Percentiles rank a stretch among this genome's conserved stretches.
Evolutionary conservation across 192 early-diverging fungal species (phyloP).

Genomic region (Podila epigama): DNA sequence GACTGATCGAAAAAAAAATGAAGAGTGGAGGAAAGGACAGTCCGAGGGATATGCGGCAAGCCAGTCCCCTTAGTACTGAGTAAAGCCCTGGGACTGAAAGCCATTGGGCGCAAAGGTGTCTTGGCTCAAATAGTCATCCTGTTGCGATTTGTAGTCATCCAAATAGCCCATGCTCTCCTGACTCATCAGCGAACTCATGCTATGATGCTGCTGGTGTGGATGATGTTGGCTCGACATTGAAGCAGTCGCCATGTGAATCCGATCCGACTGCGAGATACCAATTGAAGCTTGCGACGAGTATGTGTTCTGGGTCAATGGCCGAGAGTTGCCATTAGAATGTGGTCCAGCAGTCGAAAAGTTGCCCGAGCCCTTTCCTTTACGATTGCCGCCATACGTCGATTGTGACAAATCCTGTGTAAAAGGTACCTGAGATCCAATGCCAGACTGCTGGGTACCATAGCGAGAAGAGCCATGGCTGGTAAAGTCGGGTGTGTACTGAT

Average conservation of each 20-base stretch:
- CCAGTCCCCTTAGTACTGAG: conserved; percentile 55
- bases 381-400: conserved; percentile 53
- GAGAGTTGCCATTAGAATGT: conserved; percentile 40
- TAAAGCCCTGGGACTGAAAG: conserved; percentile 60
- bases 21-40: not conserved
- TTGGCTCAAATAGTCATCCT: conserved; percentile 64
- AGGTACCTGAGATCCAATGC: conserved; percentile 63
- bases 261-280: conserved; percentile 63
- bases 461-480: conserved; percentile 49
- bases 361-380: conserved; percentile 52
- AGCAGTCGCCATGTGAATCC: conserved; percentile 54
- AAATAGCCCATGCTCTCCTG: conserved; percentile 61
- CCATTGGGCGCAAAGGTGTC: conserved; percentile 62
- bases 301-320: conserved; percentile 58
- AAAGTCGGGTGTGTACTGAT: conserved; percentile 57
- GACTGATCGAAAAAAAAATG: not conserved
- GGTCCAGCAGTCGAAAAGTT: not conserved
- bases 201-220: conserved; percentile 23
- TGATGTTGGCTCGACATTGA: conserved; percentile 25
- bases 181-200: conserved; percentile 54
- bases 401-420: conserved; percentile 71
- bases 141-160: conserved; percentile 67
- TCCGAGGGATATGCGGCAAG: no score
- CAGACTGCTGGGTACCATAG: conserved; percentile 58
- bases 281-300: conserved; percentile 66